Conservation (phyloP, 108 stramenopile genomes). For the Chaetoceros tenuissimus region DNA sequence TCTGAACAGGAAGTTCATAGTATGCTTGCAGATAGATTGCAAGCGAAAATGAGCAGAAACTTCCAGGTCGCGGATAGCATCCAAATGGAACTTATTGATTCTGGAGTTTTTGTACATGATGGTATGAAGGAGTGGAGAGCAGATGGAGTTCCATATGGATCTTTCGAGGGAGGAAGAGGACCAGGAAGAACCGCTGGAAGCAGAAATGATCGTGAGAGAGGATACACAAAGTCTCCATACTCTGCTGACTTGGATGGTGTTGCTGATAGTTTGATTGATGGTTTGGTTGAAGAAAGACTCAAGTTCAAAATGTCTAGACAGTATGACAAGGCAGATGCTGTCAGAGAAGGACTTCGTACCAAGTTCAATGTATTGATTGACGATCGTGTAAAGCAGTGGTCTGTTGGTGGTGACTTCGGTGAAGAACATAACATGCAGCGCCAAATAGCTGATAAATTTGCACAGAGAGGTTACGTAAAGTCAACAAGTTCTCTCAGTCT, state of each 20-base stretch:
- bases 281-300: constrained; percentile 20
- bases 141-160: constrained; percentile 41
- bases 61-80: constrained; percentile 48
- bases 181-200: constrained; percentile 16
- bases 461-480: constrained; percentile 17
- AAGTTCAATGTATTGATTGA: constrained; percentile 37
- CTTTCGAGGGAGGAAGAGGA: constrained; percentile 7
- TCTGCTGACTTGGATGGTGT: constrained; percentile 3
- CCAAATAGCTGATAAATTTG: constrained; percentile 6
- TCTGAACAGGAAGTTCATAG: constrained; percentile 51
- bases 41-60: constrained; percentile 46
- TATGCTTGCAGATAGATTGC: constrained; percentile 44
- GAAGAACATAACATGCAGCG: constrained; percentile 23
- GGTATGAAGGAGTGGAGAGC: constrained; percentile 49
- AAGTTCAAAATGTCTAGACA: constrained; percentile 31
- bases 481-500: constrained; percentile 3
- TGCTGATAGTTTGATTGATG: constrained; percentile 3
- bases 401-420: constrained; percentile 20
- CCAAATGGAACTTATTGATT: constrained; percentile 28
- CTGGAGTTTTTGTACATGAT: constrained; percentile 52
- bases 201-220: constrained; percentile 2
- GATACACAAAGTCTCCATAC: constrained; percentile 14
- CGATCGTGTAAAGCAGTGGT: constrained; percentile 23
- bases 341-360: constrained; percentile 34
- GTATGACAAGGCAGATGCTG: constrained; percentile 42